Evolutionary conservation across 73 alveolate species (phyloP), one percentile per base, ranked within the genome.

Genomic region (Paramecium bursaria): DNA sequence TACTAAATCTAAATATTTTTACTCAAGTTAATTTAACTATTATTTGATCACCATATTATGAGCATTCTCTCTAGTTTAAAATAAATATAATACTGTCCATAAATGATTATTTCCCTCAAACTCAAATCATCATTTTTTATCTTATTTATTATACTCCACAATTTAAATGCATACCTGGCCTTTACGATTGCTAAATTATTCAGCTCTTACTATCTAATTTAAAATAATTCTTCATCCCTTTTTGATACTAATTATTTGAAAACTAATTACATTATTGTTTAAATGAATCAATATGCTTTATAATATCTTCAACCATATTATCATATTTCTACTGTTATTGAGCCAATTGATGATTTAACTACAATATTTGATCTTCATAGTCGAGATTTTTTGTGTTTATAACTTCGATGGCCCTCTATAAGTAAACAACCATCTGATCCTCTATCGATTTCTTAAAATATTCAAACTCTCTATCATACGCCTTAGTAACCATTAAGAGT

Each of bases 381-480:
- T 67, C 76, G 5, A 30, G 15, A 7, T 57, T 57, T 30, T 57
- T 30, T 0, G 33, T 13, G 15, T 57, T 57, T 30, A 57, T 57
- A 9, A 57, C 33, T 57, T 17, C 17, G 33, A 48, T 30, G 22
- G 82, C 82, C 9, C 82, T 67, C 11, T 67, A 53, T 7, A 67
- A 31, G 33, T 21, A 67, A 2, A 67, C 48, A 67, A 14, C 17
- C 82, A 79, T 33, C 54, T 79, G 6, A 53, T 79, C 89, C 19
- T 79, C 89, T 0, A 79, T 52, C 42, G 46, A 49, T n/a, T 61
- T 50, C 31, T 79, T 79, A 35, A 39, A 79, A 14, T 79, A 61
- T 53, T 79, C 76, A 10, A 53, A 79, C 23, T 79, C 89, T 39
- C 76, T 79, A 44, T 79, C 89, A 27, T 79, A 79, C 15, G 76